phyloP scores from a whole-genome alignment of 495 filamentous ascomycete species.

The Penicillium herquei region DNA sequence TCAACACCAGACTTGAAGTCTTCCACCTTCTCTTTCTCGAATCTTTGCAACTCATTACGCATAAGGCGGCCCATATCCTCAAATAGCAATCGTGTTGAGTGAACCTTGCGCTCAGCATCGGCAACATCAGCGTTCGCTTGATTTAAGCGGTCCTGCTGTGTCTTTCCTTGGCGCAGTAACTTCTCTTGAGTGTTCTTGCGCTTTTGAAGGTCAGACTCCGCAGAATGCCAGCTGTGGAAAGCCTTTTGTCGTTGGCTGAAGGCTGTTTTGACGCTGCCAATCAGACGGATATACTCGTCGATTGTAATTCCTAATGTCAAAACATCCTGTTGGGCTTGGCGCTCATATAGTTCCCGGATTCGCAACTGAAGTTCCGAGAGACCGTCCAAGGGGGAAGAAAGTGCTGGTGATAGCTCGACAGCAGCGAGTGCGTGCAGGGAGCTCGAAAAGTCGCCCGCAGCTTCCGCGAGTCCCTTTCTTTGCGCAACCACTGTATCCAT shows the following conservation, averaged over 20 bases:
- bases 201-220: constrained; percentile 86
- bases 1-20: constrained; percentile 98
- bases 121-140: constrained; percentile 88
- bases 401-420: constrained; percentile 83
- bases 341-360: constrained; percentile 91
- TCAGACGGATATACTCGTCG: constrained; percentile 96
- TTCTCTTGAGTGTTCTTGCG: constrained; percentile 85
- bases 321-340: constrained; percentile 95
- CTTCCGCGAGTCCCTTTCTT: constrained; percentile 87
- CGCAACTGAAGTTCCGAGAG: constrained; percentile 90
- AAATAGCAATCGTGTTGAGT: constrained; percentile 84
- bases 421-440: constrained; percentile 86
- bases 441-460: constrained; percentile 86
- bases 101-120: constrained; percentile 90
- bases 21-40: constrained; percentile 97
- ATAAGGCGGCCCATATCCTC: constrained; percentile 97
- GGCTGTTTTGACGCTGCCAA: constrained; percentile 87
- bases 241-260: constrained; percentile 92
- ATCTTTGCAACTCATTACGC: constrained; percentile 85
- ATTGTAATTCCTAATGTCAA: constrained; percentile 95
- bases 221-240: constrained; percentile 86
- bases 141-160: constrained; percentile 90
- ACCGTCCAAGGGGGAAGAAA: constrained; percentile 84
- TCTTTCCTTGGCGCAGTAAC: constrained; percentile 85
- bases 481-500: constrained; percentile 90